Percentiles rank a stretch among this genome's conserved stretches.
Conservation (phyloP, 768 basidiomycete genomes). For the Boletus coccyginus region DNA sequence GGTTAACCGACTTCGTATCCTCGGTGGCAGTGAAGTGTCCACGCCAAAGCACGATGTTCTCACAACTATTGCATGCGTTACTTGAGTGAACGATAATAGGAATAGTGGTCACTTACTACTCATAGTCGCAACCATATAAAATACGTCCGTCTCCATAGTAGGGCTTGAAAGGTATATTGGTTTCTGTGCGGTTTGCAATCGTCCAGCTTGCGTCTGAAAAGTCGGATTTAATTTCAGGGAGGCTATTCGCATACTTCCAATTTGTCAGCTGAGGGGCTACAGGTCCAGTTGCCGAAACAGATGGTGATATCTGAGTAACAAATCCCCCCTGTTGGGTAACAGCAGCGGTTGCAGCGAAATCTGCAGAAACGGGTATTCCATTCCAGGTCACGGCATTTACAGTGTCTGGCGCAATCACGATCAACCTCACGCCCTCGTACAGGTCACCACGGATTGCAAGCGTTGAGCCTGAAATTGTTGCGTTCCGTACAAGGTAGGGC, state of each 20-base stretch:
- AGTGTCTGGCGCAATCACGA: constrained; percentile 57
- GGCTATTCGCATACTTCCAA: constrained; percentile 76
- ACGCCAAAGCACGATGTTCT: constrained; percentile 78
- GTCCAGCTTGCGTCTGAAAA: constrained; percentile 70
- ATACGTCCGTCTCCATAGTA: constrained; percentile 72
- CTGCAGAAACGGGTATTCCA: constrained; percentile 43
- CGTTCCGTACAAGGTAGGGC: constrained; percentile 62
- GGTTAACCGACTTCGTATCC: constrained; percentile 58
- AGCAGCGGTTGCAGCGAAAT: constrained; percentile 28
- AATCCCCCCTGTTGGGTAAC: constrained; percentile 44
- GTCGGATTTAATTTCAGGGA: constrained; percentile 59
- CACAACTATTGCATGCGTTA: constrained; percentile 51
- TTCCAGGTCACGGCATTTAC: constrained; percentile 71
- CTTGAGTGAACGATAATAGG: constrained; percentile 4
- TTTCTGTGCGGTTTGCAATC: constrained; percentile 65
- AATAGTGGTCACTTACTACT: constrained; percentile 51
- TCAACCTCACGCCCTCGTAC: constrained; percentile 53
- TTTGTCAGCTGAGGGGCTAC: constrained; percentile 48
- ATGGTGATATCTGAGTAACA: constrained; percentile 42
- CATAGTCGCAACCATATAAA: constrained; percentile 87
- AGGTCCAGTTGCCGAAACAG: constrained; percentile 31
- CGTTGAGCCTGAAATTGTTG: constrained; percentile 42
- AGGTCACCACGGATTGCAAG: constrained; percentile 71
- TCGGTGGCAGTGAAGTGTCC: constrained; percentile 73
- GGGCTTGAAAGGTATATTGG: constrained; percentile 69